These are phyloP conservation scores for Trichoderma erinaceum DNA, from an alignment of 495 filamentous ascomycete species.

Conservation along the genomic window DNA sequence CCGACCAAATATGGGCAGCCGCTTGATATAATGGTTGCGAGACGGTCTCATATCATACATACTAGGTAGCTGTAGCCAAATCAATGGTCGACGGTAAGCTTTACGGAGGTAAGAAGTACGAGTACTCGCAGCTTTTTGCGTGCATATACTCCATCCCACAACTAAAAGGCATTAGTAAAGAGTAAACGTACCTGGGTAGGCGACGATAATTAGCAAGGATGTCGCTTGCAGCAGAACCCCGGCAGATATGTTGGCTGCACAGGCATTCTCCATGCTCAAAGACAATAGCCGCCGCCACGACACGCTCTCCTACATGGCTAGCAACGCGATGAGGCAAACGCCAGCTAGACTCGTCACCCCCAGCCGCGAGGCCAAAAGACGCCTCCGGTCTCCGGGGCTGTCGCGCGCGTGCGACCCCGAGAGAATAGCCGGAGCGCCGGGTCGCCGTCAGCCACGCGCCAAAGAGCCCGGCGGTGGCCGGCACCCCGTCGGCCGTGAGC, in stretches of 20 bases:
- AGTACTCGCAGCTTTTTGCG: not conserved
- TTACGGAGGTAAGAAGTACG: not conserved
- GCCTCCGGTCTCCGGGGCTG: not conserved
- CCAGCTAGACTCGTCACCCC: not conserved
- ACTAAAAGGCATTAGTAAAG: not conserved
- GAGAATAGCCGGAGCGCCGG: slow-evolving; percentile 1
- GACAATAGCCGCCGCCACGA: not conserved
- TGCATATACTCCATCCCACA: not conserved
- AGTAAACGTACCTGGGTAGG: not conserved
- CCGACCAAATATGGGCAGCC: not conserved
- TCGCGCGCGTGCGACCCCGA: not conserved
- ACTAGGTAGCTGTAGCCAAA: not conserved
- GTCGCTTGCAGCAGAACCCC: not conserved
- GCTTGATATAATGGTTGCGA: not conserved
- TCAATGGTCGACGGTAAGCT: not conserved
- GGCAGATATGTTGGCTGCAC: not conserved
- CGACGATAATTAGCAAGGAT: not conserved
- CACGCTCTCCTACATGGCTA: not conserved
- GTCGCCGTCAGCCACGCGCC: not conserved
- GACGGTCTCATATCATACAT: not conserved
- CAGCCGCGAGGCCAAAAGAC: not conserved
- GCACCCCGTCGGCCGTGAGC: not conserved
- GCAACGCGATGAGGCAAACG: not conserved
- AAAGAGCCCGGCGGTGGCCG: slow-evolving; percentile 8
- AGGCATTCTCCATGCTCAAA: not conserved